Base-by-base conservation (phyloP, 208 protist species). In the Crithidia acanthocephali region DNA sequence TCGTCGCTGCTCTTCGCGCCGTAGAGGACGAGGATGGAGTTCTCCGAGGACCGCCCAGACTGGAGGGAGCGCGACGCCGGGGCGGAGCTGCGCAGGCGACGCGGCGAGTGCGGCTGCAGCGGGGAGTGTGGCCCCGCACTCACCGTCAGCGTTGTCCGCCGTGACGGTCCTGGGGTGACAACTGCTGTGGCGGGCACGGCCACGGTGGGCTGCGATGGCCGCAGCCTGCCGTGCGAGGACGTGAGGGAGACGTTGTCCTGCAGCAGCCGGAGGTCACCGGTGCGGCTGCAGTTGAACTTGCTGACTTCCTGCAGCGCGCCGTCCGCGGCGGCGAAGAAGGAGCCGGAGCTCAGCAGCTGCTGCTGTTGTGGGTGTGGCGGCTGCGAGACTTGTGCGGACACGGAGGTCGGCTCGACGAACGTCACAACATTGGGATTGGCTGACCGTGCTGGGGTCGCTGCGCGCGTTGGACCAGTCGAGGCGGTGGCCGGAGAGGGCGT, bases 261-360 rank as follows among this genome's bases (percentile, higher is more conserved):
- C 23, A 63, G 13, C 8, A 50, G 30, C 6, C 44, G 28, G 45
- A 4, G 23, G 45, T 65, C 59, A 42, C 45, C 40, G 45, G 59
- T 35, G 47, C 47, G 28, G 47, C 47, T 67, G 61, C 61, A 10
- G 47, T 15, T 18, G n/a, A 42, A 56, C 4, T 60, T 60, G 33
- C 33, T 11, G 5, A 9, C 2, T 2, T 33, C 33, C 57, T 9
- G 20, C 61, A 50, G 10, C n/a, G 15, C 47, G 16, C 44, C 61
- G 32, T 67, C 47, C 2, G 28, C 61, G 20, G 61, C 61, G 2
- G 61, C 61, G 32, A 67, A 67, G 47, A 67, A 67, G 47, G 61
- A 67, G 40, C 59, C 44, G 61, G 61, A 56, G 61, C 40, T 18
- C 1, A 28, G 27, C 18, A 30, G 20, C 22, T 53, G 61, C 28